Base-by-base conservation (phyloP, 495 filamentous ascomycete genomes). In the Emericellopsis terricola region DNA sequence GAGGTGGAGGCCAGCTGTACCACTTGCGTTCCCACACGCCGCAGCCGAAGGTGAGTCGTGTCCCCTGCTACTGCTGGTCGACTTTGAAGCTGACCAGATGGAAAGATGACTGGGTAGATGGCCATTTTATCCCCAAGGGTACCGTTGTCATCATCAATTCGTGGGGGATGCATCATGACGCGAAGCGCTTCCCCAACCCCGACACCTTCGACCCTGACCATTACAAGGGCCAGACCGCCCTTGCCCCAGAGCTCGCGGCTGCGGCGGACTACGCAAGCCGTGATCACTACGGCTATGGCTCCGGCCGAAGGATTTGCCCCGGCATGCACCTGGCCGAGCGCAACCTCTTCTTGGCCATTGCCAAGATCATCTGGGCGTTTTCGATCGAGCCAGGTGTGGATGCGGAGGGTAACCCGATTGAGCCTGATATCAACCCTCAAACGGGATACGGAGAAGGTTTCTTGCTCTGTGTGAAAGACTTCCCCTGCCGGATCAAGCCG, bases 251-350 rank as follows among this genome's bases (percentile, higher is more conserved):
- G 23, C 40, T 41, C 19, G 49, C 47, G 2, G 41, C 41, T 3
- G 29, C 28, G 2, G 36, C 39, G 4, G 49, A 62, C 24, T 46
- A 40, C 14, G 36, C 49, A 17, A 49, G 50, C 36, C 48, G 55
- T 14, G 69, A 70, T 45, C 65, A 68, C 10, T 70, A 56, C 40
- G 61, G 55, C 2, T 57, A 51, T 38, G 70, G 70, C 2, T 60
- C 56, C 24, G 72, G 72, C 0, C 56, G 71, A 2, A 53, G 71
- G 0, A 51, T 69, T 5, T 78, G 73, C 36, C 61, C 64, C 0
- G 72, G 70, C 0, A 63, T 66, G 4, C 51, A 68, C 30, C 42
- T 76, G 1, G 72, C 72, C 0, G 69, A 73, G 29, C 51, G 55
- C 8, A 63, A 53, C 11, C 30, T 75, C 8, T 73, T 56, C 38